These are phyloP conservation scores for Xylaria sp. DNA, from an alignment of 2,329 filamentous ascomycete species.

Conservation along the genomic window DNA sequence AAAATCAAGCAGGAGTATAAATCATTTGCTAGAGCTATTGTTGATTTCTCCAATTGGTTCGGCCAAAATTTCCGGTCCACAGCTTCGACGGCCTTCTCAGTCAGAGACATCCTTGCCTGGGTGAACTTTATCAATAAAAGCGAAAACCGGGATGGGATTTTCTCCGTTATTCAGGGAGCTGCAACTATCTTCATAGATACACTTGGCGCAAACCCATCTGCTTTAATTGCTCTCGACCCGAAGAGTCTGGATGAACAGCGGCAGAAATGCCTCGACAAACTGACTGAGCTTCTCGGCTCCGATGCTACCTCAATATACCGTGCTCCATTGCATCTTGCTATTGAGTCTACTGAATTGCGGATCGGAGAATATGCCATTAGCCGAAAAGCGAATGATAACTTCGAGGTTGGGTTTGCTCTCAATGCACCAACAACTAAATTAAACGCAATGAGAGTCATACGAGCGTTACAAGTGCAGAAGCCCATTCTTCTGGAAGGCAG, in stretches of 20 bases:
- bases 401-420: slow-evolving; percentile 73
- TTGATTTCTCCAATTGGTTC: slow-evolving; percentile 93
- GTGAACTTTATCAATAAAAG: slow-evolving; percentile 86
- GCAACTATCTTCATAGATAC: slow-evolving; percentile 96
- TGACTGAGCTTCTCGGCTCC: slow-evolving; percentile 67
- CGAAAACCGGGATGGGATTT: slow-evolving; percentile 50
- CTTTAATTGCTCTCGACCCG: slow-evolving; percentile 75
- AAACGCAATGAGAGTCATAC: slow-evolving; percentile 89
- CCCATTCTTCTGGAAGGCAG: slow-evolving; percentile 95
- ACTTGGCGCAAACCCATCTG: slow-evolving; percentile 91
- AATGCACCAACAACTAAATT: slow-evolving; percentile 86
- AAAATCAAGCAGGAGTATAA: slow-evolving; percentile 68
- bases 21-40: slow-evolving; percentile 69
- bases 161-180: slow-evolving; percentile 77
- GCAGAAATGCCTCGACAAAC: slow-evolving; percentile 71
- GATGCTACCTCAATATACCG: slow-evolving; percentile 72
- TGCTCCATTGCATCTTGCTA: slow-evolving; percentile 61
- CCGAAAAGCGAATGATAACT: slow-evolving; percentile 53
- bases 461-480: slow-evolving; percentile 86
- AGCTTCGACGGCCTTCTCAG: slow-evolving; percentile 78
- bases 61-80: slow-evolving; percentile 79
- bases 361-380: slow-evolving; percentile 78
- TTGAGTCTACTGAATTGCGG: slow-evolving; percentile 59
- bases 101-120: slow-evolving; percentile 93
- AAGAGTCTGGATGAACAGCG: slow-evolving; percentile 75